Evolutionary conservation across 805 yeast genomes (phyloP), one percentile per base, ranked within the genome.

Genomic region (Candida peoriensis): DNA sequence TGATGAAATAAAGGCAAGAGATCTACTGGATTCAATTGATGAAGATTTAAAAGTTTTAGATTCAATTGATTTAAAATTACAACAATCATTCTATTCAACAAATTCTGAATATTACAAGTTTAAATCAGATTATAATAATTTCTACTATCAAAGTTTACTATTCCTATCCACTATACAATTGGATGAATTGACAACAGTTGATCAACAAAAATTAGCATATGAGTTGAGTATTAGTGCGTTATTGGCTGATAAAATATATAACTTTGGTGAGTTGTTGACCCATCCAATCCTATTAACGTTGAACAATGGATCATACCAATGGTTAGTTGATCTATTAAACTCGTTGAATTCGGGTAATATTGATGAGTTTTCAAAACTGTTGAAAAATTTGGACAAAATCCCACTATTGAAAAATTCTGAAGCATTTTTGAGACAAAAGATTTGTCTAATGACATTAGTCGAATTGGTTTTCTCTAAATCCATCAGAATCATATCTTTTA

Each of bases 211-310:
- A 37, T 58, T 79, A 33, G 84, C 86, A 2, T 77, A 78, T 50
- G 95, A 90, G 46, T 73, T 90, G 47, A 73, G 90, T 40, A 69
- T 87, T 30, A 79, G 95, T 21, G 97, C 97, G 0, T 65, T 93
- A 40, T 69, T 90, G 48, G 97, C 97, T 32, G 95, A 88, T 54
- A 79, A 76, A 52, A 85, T 90, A 48, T 93, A 87, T 68, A 93
- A 90, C 64, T 93, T 93, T 60, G 97, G 97, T 33, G 98, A 93
- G 63, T 73, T 93, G 43, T 72, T 93, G 41, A 77, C 88, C 57
- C 97, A 90, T 60, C 95, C 93, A 28, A 78, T 90, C 30, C 72
- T 88, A 58, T 55, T 64, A 27, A 59, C 67, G 25, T 69, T 82
- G 27, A 44, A 57, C 15, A 63, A 63, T 19, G 68, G 64, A 34